phyloP scores from a whole-genome alignment of 176 grass and related monocot species.

The Aegilops sharonensis region DNA sequence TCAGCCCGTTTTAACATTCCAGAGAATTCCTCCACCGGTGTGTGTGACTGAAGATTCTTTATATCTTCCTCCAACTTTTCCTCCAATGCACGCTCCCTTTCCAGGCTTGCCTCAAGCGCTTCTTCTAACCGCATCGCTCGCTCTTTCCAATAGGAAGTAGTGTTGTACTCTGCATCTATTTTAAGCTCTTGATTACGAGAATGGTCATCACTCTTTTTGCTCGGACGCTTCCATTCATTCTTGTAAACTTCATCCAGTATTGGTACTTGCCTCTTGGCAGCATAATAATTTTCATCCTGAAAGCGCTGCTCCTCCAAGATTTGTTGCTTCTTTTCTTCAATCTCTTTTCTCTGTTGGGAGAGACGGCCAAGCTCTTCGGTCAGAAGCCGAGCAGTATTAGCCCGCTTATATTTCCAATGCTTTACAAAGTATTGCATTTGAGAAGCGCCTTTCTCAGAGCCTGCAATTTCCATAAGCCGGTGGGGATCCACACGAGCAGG shows the following conservation, averaged over 20 bases:
- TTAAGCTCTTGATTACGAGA: conserved; percentile 58
- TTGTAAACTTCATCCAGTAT: conserved; percentile 80
- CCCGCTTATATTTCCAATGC: conserved; percentile 62
- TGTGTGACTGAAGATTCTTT: conserved; percentile 63
- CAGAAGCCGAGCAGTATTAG: conserved; percentile 51
- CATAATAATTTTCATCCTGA: conserved; percentile 72
- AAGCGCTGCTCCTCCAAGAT: conserved; percentile 66
- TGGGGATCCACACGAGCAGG: conserved; percentile 44
- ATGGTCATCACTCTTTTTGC: conserved; percentile 42
- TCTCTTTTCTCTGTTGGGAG: conserved; percentile 66
- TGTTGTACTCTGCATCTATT: conserved; percentile 56
- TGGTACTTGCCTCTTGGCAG: conserved; percentile 56
- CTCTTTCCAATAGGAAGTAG: conserved; percentile 70
- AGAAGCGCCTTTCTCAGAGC: conserved; percentile 71
- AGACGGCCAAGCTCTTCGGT: conserved; percentile 61
- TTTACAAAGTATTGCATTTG: conserved; percentile 66
- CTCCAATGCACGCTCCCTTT: conserved; percentile 63
- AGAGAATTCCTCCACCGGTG: conserved; percentile 80
- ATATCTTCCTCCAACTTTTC: conserved; percentile 64
- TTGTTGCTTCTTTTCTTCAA: conserved; percentile 75
- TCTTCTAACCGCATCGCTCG: conserved; percentile 52
- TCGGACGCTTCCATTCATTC: conserved; percentile 55
- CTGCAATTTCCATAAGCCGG: conserved; percentile 53
- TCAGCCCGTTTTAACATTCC: conserved; percentile 76
- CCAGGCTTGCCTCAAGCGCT: conserved; percentile 56